Evolutionary conservation across 139 green algal genomes (phyloP), one percentile per base, ranked within the genome.

Genomic region (Asterochloris erici): DNA sequence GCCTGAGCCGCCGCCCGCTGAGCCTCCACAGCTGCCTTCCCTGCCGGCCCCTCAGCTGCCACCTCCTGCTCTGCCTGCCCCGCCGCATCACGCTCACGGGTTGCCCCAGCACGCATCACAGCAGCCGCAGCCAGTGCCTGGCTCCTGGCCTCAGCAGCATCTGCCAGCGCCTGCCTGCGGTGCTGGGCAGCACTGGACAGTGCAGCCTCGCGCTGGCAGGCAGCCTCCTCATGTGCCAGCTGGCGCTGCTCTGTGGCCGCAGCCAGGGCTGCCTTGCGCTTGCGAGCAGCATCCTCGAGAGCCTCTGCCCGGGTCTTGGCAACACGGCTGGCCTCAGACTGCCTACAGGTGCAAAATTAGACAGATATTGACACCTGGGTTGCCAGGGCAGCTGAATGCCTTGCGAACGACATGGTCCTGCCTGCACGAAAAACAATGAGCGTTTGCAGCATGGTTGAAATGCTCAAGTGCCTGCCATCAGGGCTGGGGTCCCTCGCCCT

Each of bases 51-150:
- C 70, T 47, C 26, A 11, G 70, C 23, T 16, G 38, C 38, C 38
- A 6, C 38, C 38, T 54, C 38, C 38, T 54, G 38, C 38, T 54
- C 38, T 54, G 38, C 6, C 38, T 54, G 38, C 16, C 29, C n/a
- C 63, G 73, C 63, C 38, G 77, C 77, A 63, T 82, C n/a, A 29
- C 28, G 63, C 63, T 82, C 61, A 23, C 73, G 64, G 63, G 63
- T 63, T 63, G 63, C 63, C 63, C 73, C 78, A 11, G 74, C 78
- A 73, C 23, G 27, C 63, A 82, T 61, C 1, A 82, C 63, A 19
- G 16, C 47, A 28, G 63, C 47, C 12, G 66, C 63, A 2, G 26
- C 24, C 9, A 82, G 63, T 12, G 78, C 63, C 16, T 61, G 28
- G 15, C 63, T 82, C 26, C 78, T 82, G 15, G 63, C 78, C 17